Evolutionary conservation across 805 yeast species (phyloP).

Genomic region (Monosporozyma solicola): DNA sequence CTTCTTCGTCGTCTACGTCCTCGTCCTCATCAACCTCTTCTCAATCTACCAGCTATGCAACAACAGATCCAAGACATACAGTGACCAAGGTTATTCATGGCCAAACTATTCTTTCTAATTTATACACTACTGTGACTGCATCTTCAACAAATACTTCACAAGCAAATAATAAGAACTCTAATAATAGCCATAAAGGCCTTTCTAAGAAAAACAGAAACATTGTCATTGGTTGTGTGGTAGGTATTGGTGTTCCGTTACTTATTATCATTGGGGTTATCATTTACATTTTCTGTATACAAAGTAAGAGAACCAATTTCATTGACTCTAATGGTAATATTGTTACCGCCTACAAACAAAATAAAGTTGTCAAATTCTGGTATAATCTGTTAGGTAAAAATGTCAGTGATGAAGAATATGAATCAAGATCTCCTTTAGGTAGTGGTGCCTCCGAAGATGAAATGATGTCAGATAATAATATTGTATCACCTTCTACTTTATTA

Average conservation of each 20-base stretch:
- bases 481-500: not conserved
- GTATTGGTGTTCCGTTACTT: constrained; percentile 54
- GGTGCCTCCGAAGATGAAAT: constrained; percentile 9
- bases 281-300: constrained; percentile 17
- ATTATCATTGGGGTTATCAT: constrained; percentile 11
- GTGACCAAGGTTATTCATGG: constrained; percentile 23
- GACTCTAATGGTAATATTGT: constrained; percentile 27
- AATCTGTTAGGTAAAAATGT: constrained; percentile 16
- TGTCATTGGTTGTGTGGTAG: constrained; percentile 59
- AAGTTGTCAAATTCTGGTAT: constrained; percentile 16
- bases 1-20: constrained; percentile 3
- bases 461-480: not conserved
- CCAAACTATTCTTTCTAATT: constrained; percentile 25
- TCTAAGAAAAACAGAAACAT: constrained; percentile 40
- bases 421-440: constrained; percentile 19
- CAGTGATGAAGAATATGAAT: constrained; percentile 19
- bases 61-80: constrained; percentile 10
- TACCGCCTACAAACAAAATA: constrained; percentile 19
- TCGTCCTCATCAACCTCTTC: constrained; percentile 8
- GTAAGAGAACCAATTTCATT: constrained; percentile 22
- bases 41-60: not conserved
- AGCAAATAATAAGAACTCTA: constrained; percentile 16
- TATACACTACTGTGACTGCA: constrained; percentile 24
- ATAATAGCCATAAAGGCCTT: constrained; percentile 30
- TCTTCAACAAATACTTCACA: constrained; percentile 20